phyloP scores from a whole-genome alignment of 2,329 filamentous ascomycete species.

The Parasarocladium wereldwijsianum region DNA sequence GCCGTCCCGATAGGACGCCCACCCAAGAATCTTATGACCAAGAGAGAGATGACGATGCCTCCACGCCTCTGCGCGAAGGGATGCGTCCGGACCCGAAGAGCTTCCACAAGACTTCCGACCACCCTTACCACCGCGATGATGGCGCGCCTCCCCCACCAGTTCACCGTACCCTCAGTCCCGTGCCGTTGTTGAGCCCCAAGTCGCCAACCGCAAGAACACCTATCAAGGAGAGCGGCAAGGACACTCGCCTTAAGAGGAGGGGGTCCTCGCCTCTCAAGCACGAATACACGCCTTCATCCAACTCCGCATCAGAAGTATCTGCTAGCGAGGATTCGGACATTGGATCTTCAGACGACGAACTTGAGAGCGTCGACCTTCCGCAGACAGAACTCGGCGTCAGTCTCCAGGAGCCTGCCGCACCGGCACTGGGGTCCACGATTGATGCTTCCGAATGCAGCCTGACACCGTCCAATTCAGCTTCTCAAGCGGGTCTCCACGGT shows the following conservation, averaged over 20 bases:
- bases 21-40: constrained; percentile 16
- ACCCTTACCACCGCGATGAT: constrained; percentile 29
- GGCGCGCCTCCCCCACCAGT: constrained; percentile 40
- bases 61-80: constrained; percentile 19
- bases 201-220: constrained; percentile 12
- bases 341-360: constrained; percentile 36
- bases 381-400: constrained; percentile 44
- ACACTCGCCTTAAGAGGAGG: constrained; percentile 40
- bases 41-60: constrained; percentile 11
- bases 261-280: constrained; percentile 92
- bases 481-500: constrained; percentile 51
- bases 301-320: constrained; percentile 44
- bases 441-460: constrained; percentile 45
- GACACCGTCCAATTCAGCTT: constrained; percentile 68
- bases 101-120: constrained; percentile 16
- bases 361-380: constrained; percentile 45
- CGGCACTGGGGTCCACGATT: constrained; percentile 23
- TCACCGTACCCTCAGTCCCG: constrained; percentile 27
- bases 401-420: constrained; percentile 22
- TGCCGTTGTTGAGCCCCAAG: constrained; percentile 22
- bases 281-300: constrained; percentile 79
- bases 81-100: constrained; percentile 22
- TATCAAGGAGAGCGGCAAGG: constrained; percentile 19
- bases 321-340: constrained; percentile 35
- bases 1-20: constrained; percentile 19